Evolutionary conservation across 148 eudicot species (phyloP).

Genomic region (Salicornia ramosissima): DNA sequence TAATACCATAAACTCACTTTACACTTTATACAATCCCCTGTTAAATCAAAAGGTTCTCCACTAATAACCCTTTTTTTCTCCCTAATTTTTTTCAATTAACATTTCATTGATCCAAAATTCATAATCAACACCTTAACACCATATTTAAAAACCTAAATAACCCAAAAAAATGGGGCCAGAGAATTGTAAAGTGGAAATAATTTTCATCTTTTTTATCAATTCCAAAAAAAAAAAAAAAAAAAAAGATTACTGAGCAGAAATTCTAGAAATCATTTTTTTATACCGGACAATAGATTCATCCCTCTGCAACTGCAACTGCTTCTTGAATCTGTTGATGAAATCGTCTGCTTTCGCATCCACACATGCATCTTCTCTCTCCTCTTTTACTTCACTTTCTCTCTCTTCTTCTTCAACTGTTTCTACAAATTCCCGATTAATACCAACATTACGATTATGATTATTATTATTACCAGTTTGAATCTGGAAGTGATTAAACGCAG

Average conservation of each 20-base stretch:
- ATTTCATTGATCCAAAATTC: conserved; percentile 11
- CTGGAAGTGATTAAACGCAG: conserved; percentile 26
- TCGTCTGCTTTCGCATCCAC: conserved; percentile 83
- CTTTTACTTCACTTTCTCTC: conserved; percentile 22
- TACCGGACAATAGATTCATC: conserved; percentile 51
- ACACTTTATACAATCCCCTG: conserved; percentile 9
- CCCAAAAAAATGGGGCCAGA: background rate
- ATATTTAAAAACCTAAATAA: background rate
- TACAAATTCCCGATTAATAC: background rate
- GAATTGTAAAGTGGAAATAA: background rate
- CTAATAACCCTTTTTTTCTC: background rate
- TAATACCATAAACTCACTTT: conserved; percentile 34
- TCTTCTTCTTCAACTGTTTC: conserved; percentile 15
- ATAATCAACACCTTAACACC: background rate
- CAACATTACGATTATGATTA: background rate
- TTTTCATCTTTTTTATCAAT: background rate
- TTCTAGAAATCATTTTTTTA: conserved; percentile 49
- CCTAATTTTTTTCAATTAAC: background rate
- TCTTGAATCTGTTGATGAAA: conserved; percentile 67
- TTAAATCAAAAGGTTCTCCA: background rate
- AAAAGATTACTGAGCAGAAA: conserved; percentile 30
- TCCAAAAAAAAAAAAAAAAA: background rate
- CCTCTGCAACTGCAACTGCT: conserved; percentile 72
- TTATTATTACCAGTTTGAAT: background rate
- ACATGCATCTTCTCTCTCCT: conserved; percentile 27